phyloP scores from a whole-genome alignment of 306 rosid species.

The Quillaja saponaria region DNA sequence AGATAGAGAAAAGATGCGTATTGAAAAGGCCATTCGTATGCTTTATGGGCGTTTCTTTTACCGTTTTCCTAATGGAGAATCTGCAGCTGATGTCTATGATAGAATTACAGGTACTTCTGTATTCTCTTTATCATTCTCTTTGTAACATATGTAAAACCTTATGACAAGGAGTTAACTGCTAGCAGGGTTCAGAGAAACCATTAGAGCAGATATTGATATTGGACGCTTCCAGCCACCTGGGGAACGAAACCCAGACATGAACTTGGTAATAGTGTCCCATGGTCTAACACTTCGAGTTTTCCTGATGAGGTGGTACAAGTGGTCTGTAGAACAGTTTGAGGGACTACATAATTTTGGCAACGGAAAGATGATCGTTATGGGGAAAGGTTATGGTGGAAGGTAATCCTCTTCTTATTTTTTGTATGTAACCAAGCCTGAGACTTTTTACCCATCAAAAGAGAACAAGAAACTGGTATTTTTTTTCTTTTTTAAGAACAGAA shows the following conservation, averaged over 20 bases:
- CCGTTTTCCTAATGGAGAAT: conserved; percentile 88
- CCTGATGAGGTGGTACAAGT: conserved; percentile 92
- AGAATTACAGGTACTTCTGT: conserved; percentile 68
- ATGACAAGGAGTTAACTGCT: neutral
- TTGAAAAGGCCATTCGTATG: conserved; percentile 51
- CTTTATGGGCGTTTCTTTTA: conserved; percentile 91
- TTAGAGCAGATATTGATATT: conserved; percentile 70
- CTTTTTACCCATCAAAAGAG: too few relatives aligned
- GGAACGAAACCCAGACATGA: conserved; percentile 55
- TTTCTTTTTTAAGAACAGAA: neutral
- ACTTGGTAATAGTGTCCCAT: conserved; percentile 77
- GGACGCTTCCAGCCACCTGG: conserved; percentile 84
- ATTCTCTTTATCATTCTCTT: neutral
- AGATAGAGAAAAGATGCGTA: conserved; percentile 76
- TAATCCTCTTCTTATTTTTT: neutral
- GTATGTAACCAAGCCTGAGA: too few relatives aligned
- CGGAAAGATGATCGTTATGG: conserved; percentile 71
- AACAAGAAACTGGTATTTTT: neutral
- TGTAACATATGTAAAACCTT: neutral
- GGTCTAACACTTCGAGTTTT: conserved; percentile 86
- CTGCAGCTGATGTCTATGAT: conserved; percentile 95
- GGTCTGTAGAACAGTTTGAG: conserved; percentile 85
- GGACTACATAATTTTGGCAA: conserved; percentile 63
- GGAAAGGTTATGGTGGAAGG: conserved; percentile 88
- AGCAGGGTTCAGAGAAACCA: conserved; percentile 86